Evolutionary conservation across 306 rosid genomes (phyloP), one percentile per base, ranked within the genome.

Genomic region (Oxytropis ochrocephala): DNA sequence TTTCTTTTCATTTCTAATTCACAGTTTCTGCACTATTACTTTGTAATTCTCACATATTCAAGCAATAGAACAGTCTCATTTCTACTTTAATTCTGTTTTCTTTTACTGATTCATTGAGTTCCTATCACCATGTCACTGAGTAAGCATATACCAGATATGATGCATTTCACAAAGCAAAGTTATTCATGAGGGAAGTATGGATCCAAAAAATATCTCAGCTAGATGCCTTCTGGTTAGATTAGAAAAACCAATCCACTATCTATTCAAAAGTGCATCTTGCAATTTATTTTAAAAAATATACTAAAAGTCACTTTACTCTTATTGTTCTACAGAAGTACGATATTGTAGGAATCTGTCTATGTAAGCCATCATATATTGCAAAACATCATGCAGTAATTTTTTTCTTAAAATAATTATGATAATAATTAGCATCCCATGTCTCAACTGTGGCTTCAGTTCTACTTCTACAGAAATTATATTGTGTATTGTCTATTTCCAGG

Each of bases 181-280:
- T 42, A 39, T 7, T 62, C n/a, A 5, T 6, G 55, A 57, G 21
- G 16, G 21, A 17, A 52, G 57, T 56, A 59, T 12, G 44, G 29
- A 78, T 36, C 67, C n/a, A 49, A 65, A 58, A 1, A 30, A 63
- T 19, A 62, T 58, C 69, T 68, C 65, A 51, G 55, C 4, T 16
- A 29, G 49, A 61, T 32, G 64, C 67, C 66, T 66, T 64, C 11
- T 69, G 42, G 36, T 57, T 11, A 27, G n/a, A 39, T 57, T 11
- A 27, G n/a, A 39, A 70, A 70, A 5, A 7, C 47, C 1, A 38
- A 47, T 69, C 32, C 32, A 16, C 11, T 50, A 30, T 32, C 39
- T 39, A 14, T 16, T 59, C 8, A 27, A 60, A 54, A 63, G 32
- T 7, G 33, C 3, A 21, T 59, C 38, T 13, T 63, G 41, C 53